These are phyloP conservation scores for Lolium perenne DNA, from an alignment of 176 grass and related monocot species.

Conservation along the genomic window DNA sequence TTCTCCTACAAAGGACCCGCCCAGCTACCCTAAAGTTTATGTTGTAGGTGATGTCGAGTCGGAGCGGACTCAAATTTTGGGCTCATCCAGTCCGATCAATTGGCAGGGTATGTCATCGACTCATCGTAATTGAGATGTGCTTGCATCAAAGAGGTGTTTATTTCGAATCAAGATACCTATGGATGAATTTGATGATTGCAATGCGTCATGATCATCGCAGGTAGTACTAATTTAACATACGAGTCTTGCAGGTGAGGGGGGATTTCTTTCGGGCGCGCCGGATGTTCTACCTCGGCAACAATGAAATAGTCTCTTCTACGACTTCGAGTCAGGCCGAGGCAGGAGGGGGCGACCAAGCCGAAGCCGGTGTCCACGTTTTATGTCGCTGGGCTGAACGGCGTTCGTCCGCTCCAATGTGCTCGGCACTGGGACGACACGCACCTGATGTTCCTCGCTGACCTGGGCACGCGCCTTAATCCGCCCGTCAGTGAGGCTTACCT, in stretches of 20 bases:
- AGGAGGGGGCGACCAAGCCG: background rate
- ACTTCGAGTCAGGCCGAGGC: background rate
- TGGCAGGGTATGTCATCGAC: too few relatives aligned
- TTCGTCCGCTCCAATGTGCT: conserved; percentile 37
- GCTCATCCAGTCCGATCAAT: too few relatives aligned
- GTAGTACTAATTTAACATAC: too few relatives aligned
- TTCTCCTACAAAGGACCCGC: too few relatives aligned
- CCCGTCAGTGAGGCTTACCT: conserved; percentile 42
- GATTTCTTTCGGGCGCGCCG: conserved; percentile 29
- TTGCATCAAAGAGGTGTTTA: too few relatives aligned
- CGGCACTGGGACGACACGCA: background rate
- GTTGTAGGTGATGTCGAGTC: too few relatives aligned
- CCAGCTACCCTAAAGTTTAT: too few relatives aligned
- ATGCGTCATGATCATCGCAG: background rate
- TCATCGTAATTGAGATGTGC: too few relatives aligned
- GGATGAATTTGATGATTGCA: background rate
- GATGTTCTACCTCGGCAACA: conserved; percentile 36
- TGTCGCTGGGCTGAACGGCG: conserved; percentile 44
- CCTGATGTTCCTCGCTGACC: conserved; percentile 19
- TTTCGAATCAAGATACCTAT: too few relatives aligned
- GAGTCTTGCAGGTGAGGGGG: background rate
- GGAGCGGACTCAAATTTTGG: too few relatives aligned
- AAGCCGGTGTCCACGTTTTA: conserved; percentile 50
- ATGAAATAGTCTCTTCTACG: conserved; percentile 20
- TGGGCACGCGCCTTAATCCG: conserved; percentile 31